phyloP scores from a whole-genome alignment of 352 stramenopile genomes.

The Globisporangium middletonii region DNA sequence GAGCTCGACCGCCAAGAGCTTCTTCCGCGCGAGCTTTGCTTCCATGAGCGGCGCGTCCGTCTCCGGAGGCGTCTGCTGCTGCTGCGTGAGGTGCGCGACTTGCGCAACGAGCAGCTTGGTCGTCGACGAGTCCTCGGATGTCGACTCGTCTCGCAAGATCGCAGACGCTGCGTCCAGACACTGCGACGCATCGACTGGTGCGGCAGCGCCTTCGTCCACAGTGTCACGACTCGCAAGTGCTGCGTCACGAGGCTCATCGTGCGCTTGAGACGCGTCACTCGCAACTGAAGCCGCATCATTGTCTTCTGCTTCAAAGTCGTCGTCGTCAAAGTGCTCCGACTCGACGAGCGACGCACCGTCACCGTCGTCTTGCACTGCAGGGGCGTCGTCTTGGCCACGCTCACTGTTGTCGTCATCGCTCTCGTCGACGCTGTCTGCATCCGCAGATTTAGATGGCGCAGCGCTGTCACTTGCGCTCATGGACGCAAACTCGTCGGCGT shows the following conservation, averaged over 20 bases:
- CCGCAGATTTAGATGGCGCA: background rate
- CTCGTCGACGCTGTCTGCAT: background rate
- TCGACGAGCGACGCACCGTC: slow-evolving; percentile 3
- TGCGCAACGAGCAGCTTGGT: slow-evolving; percentile 42
- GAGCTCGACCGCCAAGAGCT: slow-evolving; percentile 31
- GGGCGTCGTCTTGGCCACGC: background rate
- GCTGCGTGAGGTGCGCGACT: slow-evolving; percentile 13
- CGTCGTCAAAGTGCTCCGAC: slow-evolving; percentile 8
- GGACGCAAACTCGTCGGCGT: slow-evolving; percentile 14
- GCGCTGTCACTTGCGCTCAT: slow-evolving; percentile 5
- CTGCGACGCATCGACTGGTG: background rate
- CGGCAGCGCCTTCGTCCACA: too few species aligned
- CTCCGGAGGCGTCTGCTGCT: slow-evolving; percentile 1
- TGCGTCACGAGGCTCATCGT: too few species aligned
- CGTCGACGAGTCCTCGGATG: slow-evolving; percentile 44
- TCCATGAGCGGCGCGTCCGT: slow-evolving; percentile 1
- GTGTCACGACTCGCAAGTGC: too few species aligned
- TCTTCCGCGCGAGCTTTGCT: slow-evolving; percentile 36
- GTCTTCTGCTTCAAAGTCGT: slow-evolving; percentile 10
- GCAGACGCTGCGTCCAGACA: background rate
- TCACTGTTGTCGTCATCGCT: background rate
- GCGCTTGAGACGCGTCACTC: background rate
- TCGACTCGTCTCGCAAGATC: slow-evolving; percentile 14
- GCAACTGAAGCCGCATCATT: background rate
- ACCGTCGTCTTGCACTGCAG: background rate